These are phyloP conservation scores for Penicillium parvum DNA, from an alignment of 495 filamentous ascomycete genomes.

Conservation along the genomic window DNA sequence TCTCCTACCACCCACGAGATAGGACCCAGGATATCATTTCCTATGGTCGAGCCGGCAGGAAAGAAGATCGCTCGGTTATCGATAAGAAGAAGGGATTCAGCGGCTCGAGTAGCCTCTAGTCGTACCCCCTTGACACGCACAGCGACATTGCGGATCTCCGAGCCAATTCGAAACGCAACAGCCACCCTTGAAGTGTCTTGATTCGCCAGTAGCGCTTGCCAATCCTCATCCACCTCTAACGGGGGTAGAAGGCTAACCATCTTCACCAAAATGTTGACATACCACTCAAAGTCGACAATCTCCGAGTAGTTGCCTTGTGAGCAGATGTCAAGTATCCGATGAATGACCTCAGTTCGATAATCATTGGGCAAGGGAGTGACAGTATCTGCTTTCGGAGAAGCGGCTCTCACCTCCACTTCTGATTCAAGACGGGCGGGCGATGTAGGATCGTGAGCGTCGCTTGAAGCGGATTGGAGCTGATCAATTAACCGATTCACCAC, in stretches of 20 bases:
- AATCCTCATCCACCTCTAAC: conserved; percentile 15
- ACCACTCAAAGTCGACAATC: conserved; percentile 92
- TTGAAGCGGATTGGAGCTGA: conserved; percentile 56
- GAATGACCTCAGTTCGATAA: conserved; percentile 74
- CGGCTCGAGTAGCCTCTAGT: conserved; percentile 71
- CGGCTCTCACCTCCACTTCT: too few relatives aligned
- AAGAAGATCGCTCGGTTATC: conserved; percentile 45
- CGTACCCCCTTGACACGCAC: conserved; percentile 86
- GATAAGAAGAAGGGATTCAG: conserved; percentile 64
- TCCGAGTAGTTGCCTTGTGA: conserved; percentile 83
- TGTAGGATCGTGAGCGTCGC: conserved; percentile 3
- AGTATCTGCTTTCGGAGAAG: conserved; percentile 13
- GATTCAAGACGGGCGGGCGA: background rate
- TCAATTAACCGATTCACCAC: conserved; percentile 82
- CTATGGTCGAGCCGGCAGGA: conserved; percentile 39
- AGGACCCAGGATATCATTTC: conserved; percentile 62
- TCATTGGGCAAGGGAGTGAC: conserved; percentile 62
- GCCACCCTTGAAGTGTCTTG: conserved; percentile 16
- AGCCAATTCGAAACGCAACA: conserved; percentile 69
- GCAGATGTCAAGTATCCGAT: conserved; percentile 82
- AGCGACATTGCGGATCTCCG: conserved; percentile 79
- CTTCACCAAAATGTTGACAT: conserved; percentile 78
- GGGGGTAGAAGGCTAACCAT: conserved; percentile 65
- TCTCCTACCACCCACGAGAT: conserved; percentile 85
- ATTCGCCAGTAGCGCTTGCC: conserved; percentile 15